Evolutionary conservation across 177 flowering plant species (phyloP).

Genomic region (Vitis hybrid): DNA sequence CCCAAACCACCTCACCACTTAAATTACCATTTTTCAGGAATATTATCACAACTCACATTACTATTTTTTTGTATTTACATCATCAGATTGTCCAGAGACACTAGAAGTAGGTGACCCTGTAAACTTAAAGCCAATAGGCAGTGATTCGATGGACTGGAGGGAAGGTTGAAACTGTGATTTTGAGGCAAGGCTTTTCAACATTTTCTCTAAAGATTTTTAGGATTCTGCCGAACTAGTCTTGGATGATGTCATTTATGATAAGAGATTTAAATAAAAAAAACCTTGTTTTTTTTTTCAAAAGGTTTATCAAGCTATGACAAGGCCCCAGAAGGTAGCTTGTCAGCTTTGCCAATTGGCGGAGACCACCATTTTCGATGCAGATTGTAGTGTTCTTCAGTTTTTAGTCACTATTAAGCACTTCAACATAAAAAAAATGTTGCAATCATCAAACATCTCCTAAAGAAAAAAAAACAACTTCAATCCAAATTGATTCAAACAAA

Average conservation of each 20-base stretch:
- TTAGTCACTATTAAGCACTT: too few species aligned
- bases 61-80: background rate
- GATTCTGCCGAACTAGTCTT: conserved; percentile 8
- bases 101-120: conserved; percentile 21
- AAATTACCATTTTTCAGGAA: too few species aligned
- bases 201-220: conserved; percentile 19
- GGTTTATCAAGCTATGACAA: too few species aligned
- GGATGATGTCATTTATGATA: too few species aligned
- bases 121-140: conserved; percentile 55
- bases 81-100: conserved; percentile 1
- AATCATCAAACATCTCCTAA: background rate
- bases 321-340: too few species aligned
- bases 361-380: too few species aligned
- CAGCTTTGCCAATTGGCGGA: too few species aligned
- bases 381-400: too few species aligned
- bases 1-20: too few species aligned
- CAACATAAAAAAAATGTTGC: background rate
- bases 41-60: too few species aligned
- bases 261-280: too few species aligned
- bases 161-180: conserved; percentile 31
- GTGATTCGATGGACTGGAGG: conserved; percentile 48
- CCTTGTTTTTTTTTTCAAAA: too few species aligned
- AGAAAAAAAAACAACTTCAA: background rate
- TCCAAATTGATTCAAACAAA: background rate
- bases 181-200: conserved; percentile 14